Percentiles rank a stretch among this genome's conserved stretches.
Evolutionary conservation across 371 early-diverging fungal genomes (phyloP).

Genomic region (Capniomyces stellatus): DNA sequence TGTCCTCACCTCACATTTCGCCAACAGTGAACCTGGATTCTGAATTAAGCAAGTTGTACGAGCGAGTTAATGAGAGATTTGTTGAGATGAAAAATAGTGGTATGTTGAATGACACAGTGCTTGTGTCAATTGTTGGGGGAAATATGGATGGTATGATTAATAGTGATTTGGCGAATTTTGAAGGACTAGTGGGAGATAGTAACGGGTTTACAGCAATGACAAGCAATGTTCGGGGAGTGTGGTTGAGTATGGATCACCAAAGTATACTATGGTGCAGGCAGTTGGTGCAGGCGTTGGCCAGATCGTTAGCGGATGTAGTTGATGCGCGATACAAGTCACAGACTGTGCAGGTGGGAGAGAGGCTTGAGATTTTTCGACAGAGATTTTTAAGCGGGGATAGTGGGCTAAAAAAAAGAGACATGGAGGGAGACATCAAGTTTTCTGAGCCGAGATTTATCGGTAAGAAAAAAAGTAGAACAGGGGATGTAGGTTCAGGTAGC

Average conservation of each 20-base stretch:
- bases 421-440: not conserved
- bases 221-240: conserved; percentile 64
- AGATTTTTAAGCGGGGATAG: not conserved
- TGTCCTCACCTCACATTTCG: conserved; percentile 73
- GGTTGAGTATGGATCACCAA: conserved; percentile 80
- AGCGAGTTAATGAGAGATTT: conserved; percentile 56
- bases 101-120: conserved; percentile 30
- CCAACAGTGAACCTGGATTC: conserved; percentile 71
- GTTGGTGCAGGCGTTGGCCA: conserved; percentile 42
- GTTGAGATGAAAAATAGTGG: conserved; percentile 5
- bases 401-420: not conserved
- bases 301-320: conserved; percentile 38
- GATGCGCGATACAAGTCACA: conserved; percentile 46
- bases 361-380: conserved; percentile 30
- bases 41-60: conserved; percentile 56
- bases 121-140: conserved; percentile 85
- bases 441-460: not conserved
- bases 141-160: conserved; percentile 68
- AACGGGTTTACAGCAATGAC: conserved; percentile 63
- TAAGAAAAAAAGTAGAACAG: not conserved
- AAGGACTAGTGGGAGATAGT: conserved; percentile 39
- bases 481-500: not conserved
- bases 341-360: conserved; percentile 36
- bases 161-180: conserved; percentile 59
- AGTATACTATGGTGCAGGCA: conserved; percentile 87